These are phyloP conservation scores for Limonium bicolor DNA, from an alignment of 148 eudicot species.

Conservation along the genomic window DNA sequence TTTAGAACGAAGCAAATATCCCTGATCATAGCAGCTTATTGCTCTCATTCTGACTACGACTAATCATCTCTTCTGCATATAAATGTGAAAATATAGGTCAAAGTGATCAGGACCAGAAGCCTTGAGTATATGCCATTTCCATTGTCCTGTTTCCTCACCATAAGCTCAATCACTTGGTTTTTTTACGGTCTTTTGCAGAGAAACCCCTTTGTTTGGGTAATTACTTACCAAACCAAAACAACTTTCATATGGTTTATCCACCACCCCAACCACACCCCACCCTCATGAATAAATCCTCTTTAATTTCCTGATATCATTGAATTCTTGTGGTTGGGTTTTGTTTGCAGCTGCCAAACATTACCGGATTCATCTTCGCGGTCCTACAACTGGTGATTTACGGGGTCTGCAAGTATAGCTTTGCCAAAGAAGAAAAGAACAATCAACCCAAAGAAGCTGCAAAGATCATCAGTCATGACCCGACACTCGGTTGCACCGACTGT, in stretches of 20 bases:
- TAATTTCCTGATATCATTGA: neutral
- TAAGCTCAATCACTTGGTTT: constrained; percentile 49
- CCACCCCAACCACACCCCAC: no score
- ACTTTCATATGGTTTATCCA: neutral
- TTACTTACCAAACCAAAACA: constrained; percentile 1
- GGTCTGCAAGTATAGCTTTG: constrained; percentile 8
- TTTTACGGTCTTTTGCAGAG: constrained; percentile 46
- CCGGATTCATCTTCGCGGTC: constrained; percentile 45
- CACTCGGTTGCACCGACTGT: no score
- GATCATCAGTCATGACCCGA: no score
- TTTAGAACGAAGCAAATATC: no score
- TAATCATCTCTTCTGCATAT: neutral
- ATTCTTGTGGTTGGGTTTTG: neutral
- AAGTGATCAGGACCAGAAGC: constrained; percentile 41
- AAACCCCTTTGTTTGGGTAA: constrained; percentile 43
- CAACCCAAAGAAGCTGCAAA: no score
- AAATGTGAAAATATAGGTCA: constrained; percentile 18
- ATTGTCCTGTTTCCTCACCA: constrained; percentile 34
- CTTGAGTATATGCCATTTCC: constrained; percentile 54
- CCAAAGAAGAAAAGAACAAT: neutral
- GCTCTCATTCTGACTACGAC: neutral
- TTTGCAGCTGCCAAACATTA: constrained; percentile 45
- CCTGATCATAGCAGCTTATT: no score
- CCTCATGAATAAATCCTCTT: no score
- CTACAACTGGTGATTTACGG: constrained; percentile 32